Evolutionary conservation across 116 monocot species (phyloP).

Genomic region (Zostera marina): DNA sequence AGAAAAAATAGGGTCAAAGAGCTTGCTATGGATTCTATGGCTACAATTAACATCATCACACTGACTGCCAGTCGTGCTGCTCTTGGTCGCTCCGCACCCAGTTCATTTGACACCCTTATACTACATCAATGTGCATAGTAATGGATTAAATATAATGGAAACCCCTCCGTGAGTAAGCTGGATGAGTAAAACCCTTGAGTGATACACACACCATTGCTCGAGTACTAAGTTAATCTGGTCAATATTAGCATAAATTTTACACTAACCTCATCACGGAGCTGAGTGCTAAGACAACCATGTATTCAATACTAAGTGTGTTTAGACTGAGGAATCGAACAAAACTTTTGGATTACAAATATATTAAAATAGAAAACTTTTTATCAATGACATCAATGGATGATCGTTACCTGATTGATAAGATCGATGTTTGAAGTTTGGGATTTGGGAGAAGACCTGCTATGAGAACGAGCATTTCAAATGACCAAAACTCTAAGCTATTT

Average conservation of each 20-base stretch:
- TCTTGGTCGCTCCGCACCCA: constrained; percentile 32
- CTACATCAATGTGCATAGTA: constrained; percentile 5
- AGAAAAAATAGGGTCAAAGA: constrained; percentile 22
- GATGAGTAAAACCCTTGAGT: too few relatives aligned
- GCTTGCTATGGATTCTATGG: constrained; percentile 22
- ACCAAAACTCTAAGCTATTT: constrained; percentile 54
- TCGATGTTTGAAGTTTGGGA: constrained; percentile 53
- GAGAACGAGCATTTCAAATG: constrained; percentile 59
- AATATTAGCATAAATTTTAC: too few relatives aligned
- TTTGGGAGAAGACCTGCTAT: constrained; percentile 54
- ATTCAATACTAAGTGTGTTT: constrained; percentile 48
- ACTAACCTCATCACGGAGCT: constrained; percentile 15
- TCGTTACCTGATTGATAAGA: constrained; percentile 13
- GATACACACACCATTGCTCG: too few relatives aligned
- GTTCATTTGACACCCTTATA: constrained; percentile 40
- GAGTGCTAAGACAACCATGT: constrained; percentile 43
- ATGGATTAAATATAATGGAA: too few relatives aligned
- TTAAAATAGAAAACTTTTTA: neutral
- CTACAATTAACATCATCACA: constrained; percentile 18
- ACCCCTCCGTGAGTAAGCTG: too few relatives aligned
- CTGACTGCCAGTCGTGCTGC: constrained; percentile 24
- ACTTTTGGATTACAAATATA: neutral
- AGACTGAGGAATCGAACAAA: constrained; percentile 20
- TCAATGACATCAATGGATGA: neutral
- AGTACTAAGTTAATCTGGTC: too few relatives aligned